Base-by-base conservation (phyloP, 192 early-diverging fungal genomes). In the Mortierella antarctica region DNA sequence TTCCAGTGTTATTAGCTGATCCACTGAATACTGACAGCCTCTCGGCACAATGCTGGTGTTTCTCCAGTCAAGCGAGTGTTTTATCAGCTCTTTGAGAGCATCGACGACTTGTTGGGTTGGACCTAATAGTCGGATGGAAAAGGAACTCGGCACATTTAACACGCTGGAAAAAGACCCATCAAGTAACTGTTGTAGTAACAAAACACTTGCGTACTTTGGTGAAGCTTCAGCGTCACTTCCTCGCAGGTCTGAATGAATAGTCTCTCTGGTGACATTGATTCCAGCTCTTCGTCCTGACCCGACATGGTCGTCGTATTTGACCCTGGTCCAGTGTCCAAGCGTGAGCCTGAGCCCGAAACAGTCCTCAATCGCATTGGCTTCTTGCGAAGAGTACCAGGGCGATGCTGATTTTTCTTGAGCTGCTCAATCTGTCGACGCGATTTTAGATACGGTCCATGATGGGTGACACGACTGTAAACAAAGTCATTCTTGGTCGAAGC, bases 401-500 rank as follows among this genome's bases (percentile, higher is more conserved):
- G 70, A 54, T 40, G 42, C 5, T 69, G 67, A 14, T 40, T 57
- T 57, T 69, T 74, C 57, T 65, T 59, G 6, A 67, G 52, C 18
- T 67, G 73, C 6, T 62, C 73, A 2, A 56, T 42, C 6, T 74
- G 73, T 39, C 31, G 58, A 3, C 44, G 73, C 5, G 73, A 62
- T 55, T 74, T 67, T 41, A 62, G 69, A 40, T 71, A 80, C 41
- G 69, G 55, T 44, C 64, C 77, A 59, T 72, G 69, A 41, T 72
- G 65, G 21, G 50, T 15, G 9, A 63, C 15, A 41, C 57, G 42
- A 8, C 56, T 59, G 54, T 80, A 67, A 7, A 53, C 41, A 53
- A 74, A 56, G 65, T 46, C 52, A 40, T 48, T 41, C 62, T 70
- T 63, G 65, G 64, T 44, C 23, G 53, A n/a, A 14, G 41, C 47